Evolutionary conservation across 2,329 filamentous ascomycete genomes (phyloP).

Genomic region (Botryotinia narcissicola): DNA sequence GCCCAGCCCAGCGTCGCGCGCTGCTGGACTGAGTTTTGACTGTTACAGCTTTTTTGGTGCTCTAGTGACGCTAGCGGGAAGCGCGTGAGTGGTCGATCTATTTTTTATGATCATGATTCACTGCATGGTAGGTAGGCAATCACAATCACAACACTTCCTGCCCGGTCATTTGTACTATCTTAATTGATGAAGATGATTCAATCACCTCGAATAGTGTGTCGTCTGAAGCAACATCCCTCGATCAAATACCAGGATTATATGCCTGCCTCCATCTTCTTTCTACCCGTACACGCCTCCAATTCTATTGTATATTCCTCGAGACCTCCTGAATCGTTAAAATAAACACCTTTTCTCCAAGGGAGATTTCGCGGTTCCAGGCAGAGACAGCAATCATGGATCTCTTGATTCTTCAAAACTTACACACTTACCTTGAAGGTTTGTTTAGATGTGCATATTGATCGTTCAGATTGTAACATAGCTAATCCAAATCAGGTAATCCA

Average conservation of each 20-base stretch:
- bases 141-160: neutral
- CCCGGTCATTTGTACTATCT: neutral
- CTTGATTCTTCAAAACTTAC: neutral
- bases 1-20: no score
- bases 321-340: neutral
- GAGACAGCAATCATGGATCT: neutral
- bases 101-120: neutral
- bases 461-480: neutral
- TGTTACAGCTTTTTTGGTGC: neutral
- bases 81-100: neutral
- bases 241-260: neutral
- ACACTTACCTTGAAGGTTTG: neutral
- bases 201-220: neutral
- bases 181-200: neutral
- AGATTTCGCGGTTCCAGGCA: neutral
- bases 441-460: neutral
- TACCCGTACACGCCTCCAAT: neutral
- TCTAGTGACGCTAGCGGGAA: neutral
- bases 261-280: neutral
- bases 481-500: neutral
- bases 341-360: neutral
- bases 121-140: neutral
- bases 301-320: neutral
- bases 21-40: neutral
- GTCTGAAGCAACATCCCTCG: neutral